Base-by-base conservation (phyloP, 2,329 filamentous ascomycete genomes). In the Scedosporium aurantiacum region DNA sequence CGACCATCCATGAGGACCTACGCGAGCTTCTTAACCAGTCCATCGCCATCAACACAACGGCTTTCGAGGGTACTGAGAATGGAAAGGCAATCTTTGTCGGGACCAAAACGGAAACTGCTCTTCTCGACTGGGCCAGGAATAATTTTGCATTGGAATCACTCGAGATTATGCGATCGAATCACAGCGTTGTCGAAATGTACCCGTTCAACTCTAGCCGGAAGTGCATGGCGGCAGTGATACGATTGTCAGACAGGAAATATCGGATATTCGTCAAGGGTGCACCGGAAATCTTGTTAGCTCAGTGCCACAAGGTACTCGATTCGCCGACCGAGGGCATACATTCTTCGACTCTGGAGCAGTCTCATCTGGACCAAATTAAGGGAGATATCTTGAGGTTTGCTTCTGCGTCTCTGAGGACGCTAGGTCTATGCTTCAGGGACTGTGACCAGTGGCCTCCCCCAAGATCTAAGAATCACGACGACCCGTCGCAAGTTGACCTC, bases 371-470 rank as follows among this genome's bases (percentile, higher is more conserved):
- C 16, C 67, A 68, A 50, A 75, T 75, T 12, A 64, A 69, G 7
- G 67, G 69, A 5, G 90, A 90, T 67, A 87, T 88, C 2, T 82
- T 80, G 5, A 81, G 84, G 37, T 61, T 57, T 28, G 60, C 60
- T 37, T 27, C 21, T 10, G 32, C 41, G 6, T 88, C 87, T 61
- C 74, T 88, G 52, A 79, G 86, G 58, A 87, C 86, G 0, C 87
- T 89, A 63, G 85, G 79, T 32, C 76, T 88, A 57, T 73, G 86
- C 18, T 88, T 86, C 70, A 82, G 82, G 43, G 86, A 89, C 65
- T 87, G 86, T 63, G 78, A 84, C 18, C 77, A 57, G 3, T 57
- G 60, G 60, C 62, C 1, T 61, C 66, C 21, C 64, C 75, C 80
- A 58, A 14, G 52, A 16, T 54, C 18, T 21, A 84, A 80, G 18